Evolutionary conservation across 2,329 filamentous ascomycete genomes (phyloP).

Genomic region (Curvularia lunata): DNA sequence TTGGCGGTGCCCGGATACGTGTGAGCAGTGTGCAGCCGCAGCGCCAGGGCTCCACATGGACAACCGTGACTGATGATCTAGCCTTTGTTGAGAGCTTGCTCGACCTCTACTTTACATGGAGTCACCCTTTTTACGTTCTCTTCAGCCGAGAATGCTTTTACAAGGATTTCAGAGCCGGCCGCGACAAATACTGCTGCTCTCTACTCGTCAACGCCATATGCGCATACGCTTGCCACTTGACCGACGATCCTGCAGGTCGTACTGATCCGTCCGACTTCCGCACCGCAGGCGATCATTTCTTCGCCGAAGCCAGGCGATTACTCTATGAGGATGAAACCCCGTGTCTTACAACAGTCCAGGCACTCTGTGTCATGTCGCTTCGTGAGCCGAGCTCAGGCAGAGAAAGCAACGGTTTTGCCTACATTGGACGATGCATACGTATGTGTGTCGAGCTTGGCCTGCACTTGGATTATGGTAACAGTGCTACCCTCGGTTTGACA

Average conservation of each 20-base stretch:
- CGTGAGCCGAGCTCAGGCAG: conserved; percentile 75
- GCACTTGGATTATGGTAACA: conserved; percentile 57
- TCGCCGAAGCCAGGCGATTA: conserved; percentile 69
- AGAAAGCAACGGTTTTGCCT: conserved; percentile 75
- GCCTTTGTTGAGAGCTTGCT: conserved; percentile 68
- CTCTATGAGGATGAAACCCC: conserved; percentile 65
- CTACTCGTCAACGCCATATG: conserved; percentile 70
- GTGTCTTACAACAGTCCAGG: conserved; percentile 73
- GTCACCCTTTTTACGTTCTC: conserved; percentile 77
- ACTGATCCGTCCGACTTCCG: conserved; percentile 67
- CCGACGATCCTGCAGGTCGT: conserved; percentile 67
- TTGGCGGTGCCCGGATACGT: conserved; percentile 26
- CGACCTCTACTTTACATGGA: conserved; percentile 71
- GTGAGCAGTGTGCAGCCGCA: conserved; percentile 19
- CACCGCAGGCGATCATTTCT: conserved; percentile 76
- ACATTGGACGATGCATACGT: conserved; percentile 73
- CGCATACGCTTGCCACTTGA: conserved; percentile 72
- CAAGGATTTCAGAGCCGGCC: conserved; percentile 66
- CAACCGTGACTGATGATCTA: conserved; percentile 64
- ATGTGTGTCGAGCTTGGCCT: conserved; percentile 75
- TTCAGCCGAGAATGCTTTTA: conserved; percentile 75
- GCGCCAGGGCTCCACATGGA: conserved; percentile 58
- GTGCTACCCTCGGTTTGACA: conserved; percentile 40
- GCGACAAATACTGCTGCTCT: conserved; percentile 70
- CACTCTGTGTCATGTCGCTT: conserved; percentile 76